phyloP scores from a whole-genome alignment of 2,329 filamentous ascomycete species.

The Diaporthe nobilis region DNA sequence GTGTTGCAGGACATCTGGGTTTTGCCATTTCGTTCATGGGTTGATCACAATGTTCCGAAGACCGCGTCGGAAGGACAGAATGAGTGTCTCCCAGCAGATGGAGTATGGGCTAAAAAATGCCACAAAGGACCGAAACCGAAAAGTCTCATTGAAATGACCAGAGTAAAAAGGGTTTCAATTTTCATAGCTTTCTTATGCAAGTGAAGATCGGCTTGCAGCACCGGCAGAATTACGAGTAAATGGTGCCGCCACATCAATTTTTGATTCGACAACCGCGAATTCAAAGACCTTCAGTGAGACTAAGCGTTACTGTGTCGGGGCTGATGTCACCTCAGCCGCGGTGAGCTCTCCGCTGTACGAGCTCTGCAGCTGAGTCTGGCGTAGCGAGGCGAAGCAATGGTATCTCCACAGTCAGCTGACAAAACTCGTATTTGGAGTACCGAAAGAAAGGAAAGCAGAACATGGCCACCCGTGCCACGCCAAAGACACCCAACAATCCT shows the following conservation, averaged over 20 bases:
- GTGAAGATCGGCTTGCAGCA: not conserved
- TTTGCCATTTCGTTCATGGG: not conserved
- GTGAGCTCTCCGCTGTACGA: not conserved
- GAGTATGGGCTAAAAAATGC: not conserved
- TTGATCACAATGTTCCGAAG: not conserved
- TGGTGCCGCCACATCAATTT: not conserved
- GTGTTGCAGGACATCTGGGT: too few relatives aligned
- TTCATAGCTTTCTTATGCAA: not conserved
- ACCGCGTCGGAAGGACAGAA: not conserved
- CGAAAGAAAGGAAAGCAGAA: not conserved
- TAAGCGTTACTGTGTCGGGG: not conserved
- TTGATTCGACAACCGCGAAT: not conserved
- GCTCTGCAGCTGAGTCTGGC: not conserved
- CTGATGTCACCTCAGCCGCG: not conserved
- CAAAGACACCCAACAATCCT: not conserved
- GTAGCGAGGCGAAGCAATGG: not conserved
- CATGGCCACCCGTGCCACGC: not conserved
- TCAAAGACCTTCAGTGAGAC: not conserved
- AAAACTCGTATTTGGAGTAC: slow-evolving; percentile 18
- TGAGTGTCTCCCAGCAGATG: not conserved
- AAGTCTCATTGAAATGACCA: not conserved
- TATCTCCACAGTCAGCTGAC: slow-evolving; percentile 10
- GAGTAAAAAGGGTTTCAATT: too few relatives aligned
- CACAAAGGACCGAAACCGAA: not conserved
- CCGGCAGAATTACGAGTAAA: not conserved